Evolutionary conservation across 1,139 yeast species (phyloP).

Genomic region (Tardiomyces digboiensis): DNA sequence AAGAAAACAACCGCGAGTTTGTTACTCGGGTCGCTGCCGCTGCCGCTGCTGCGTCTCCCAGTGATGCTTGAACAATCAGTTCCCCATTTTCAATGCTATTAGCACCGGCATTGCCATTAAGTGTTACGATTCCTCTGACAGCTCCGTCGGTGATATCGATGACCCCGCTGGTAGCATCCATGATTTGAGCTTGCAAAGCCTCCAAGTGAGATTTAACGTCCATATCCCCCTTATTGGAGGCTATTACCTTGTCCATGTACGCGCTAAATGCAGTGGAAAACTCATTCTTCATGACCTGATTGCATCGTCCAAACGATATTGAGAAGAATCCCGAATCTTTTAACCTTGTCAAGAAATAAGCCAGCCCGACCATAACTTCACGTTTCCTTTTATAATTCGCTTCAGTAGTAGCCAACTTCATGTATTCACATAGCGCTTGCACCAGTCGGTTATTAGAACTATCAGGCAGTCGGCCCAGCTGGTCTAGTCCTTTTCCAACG

Average conservation of each 20-base stretch:
- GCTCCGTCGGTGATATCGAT: not conserved
- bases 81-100: too few species aligned
- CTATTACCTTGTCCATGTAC: not conserved
- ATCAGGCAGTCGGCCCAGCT: not conserved
- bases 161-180: not conserved
- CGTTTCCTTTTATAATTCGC: not conserved
- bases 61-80: too few species aligned
- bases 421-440: not conserved
- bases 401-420: not conserved
- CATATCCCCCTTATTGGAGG: not conserved
- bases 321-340: not conserved
- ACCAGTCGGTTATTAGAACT: not conserved
- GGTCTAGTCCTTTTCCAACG: not conserved
- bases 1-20: not conserved
- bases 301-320: not conserved
- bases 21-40: not conserved
- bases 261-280: not conserved
- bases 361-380: not conserved
- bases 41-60: not conserved
- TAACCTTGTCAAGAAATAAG: not conserved
- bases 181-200: not conserved
- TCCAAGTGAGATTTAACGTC: not conserved
- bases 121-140: too few species aligned
- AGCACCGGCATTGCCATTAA: too few species aligned
- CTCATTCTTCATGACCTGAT: not conserved